These are phyloP conservation scores for Ganoderma boninense DNA, from an alignment of 1,284 basidiomycete species.

Conservation along the genomic window DNA sequence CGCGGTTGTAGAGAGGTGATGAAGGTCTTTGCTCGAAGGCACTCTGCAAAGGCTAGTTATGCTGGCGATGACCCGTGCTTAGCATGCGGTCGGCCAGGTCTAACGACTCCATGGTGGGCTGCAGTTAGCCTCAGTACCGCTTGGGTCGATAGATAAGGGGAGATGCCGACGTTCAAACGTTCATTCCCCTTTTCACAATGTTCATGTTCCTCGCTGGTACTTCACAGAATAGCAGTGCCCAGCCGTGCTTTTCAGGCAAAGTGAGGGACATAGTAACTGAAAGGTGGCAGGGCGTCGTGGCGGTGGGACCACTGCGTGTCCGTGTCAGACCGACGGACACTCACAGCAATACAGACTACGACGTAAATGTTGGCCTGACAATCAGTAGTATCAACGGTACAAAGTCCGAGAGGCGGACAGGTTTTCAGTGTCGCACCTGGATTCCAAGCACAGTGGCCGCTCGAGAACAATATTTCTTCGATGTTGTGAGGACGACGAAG, in stretches of 20 bases:
- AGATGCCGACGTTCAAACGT: neutral
- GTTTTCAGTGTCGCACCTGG: neutral
- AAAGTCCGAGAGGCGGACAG: neutral
- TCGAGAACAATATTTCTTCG: no score
- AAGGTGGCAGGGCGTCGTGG: neutral
- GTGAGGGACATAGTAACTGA: neutral
- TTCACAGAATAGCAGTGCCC: neutral
- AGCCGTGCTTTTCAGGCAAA: neutral
- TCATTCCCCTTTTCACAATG: neutral
- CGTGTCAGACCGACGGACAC: no score
- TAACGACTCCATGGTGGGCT: neutral
- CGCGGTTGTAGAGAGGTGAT: neutral
- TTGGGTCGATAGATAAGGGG: neutral
- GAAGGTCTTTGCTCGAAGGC: neutral
- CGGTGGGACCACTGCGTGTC: neutral
- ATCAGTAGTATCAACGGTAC: no score
- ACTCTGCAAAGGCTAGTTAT: neutral
- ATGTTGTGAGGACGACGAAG: no score
- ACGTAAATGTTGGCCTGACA: no score
- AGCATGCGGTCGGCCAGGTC: neutral
- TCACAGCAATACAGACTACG: no score
- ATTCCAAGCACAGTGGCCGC: neutral
- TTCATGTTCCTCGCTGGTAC: neutral
- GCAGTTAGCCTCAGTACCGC: neutral
- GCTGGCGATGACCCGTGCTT: neutral